Evolutionary conservation across 192 early-diverging fungal species (phyloP), one percentile per base, ranked within the genome.

Genomic region (Coemansia sp.): DNA sequence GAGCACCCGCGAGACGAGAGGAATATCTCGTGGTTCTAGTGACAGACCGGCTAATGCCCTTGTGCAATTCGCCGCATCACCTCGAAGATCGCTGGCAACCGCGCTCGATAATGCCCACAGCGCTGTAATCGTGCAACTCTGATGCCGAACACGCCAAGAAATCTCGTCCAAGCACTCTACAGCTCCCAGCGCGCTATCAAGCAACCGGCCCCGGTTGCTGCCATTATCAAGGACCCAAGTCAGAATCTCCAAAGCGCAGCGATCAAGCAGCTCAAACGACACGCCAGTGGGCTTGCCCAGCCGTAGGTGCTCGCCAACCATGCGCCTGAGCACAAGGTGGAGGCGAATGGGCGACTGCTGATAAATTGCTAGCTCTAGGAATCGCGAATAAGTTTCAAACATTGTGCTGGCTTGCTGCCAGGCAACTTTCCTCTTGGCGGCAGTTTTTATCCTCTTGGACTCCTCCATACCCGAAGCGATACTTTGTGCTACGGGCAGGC

Each of bases 351-450:
- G 24, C 31, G 69, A 70, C 9, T 38, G 6, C 21, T 35, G 59
- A 14, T 3, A 2, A 9, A 76, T 14, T 0, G 74, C 74, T 20
- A 67, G 63, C 7, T 42, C 42, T 7, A 76, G 59, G 18, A 74
- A 18, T 6, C 35, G n/a, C 1, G 66, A 24, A 14, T 65, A 69
- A 21, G 55, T 40, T 31, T 28, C 35, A 26, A 39, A 67, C 21
- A 36, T 56, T 10, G 70, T 59, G 0, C 46, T n/a, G 8, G 64
- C 70, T 13, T 72, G 70, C 35, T 61, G 64, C 70, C 70, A 72
- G 3, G 70, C 70, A 5, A 72, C 70, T 38, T 72, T 72, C n/a
- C 58, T 37, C 26, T 64, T 74, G 1, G 48, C 63, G 8, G 26
- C 31, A 16, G 42, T 37, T 21, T 72, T 72, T 24, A 57, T 66